Evolutionary conservation across 805 yeast species (phyloP).

Genomic region (Yamadazyma sp.): DNA sequence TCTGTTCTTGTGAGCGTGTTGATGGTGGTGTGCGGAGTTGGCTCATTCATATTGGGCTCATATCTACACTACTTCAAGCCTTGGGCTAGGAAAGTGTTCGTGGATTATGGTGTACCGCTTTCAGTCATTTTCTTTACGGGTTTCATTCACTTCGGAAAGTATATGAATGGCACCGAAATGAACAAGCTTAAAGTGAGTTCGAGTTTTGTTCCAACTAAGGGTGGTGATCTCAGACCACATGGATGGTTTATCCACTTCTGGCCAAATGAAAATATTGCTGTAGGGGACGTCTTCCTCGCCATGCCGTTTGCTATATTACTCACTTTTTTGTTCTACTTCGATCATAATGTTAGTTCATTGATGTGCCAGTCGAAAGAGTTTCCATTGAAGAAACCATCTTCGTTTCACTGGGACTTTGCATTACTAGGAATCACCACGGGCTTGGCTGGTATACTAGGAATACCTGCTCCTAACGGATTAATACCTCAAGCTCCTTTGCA

Average conservation of each 20-base stretch:
- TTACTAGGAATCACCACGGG: slow-evolving; percentile 86
- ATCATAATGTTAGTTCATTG: slow-evolving; percentile 90
- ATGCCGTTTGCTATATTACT: slow-evolving; percentile 87
- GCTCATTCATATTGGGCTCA: slow-evolving; percentile 56
- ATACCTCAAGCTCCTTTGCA: slow-evolving; percentile 98
- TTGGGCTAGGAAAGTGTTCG: slow-evolving; percentile 62
- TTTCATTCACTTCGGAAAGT: slow-evolving; percentile 88
- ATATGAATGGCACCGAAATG: slow-evolving; percentile 55
- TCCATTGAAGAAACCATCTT: slow-evolving; percentile 80
- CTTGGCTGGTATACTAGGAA: slow-evolving; percentile 79
- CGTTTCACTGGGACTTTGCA: slow-evolving; percentile 91
- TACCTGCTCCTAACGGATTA: slow-evolving; percentile 95
- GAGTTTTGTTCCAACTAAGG: slow-evolving; percentile 71
- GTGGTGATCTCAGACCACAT: slow-evolving; percentile 38
- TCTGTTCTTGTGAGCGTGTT: slow-evolving; percentile 70
- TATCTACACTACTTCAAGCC: slow-evolving; percentile 62
- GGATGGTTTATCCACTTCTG: slow-evolving; percentile 84
- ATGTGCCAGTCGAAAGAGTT: slow-evolving; percentile 86
- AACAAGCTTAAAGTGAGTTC: slow-evolving; percentile 65
- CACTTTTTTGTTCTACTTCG: slow-evolving; percentile 86
- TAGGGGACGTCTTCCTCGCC: slow-evolving; percentile 81
- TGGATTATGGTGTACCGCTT: slow-evolving; percentile 84
- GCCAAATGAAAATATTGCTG: slow-evolving; percentile 54
- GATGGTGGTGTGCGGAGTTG: slow-evolving; percentile 78
- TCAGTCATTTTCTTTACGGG: slow-evolving; percentile 90